Percentiles rank a stretch among this genome's conserved stretches.
phyloP scores from a whole-genome alignment of 257 asterid genomes.

The Henckelia pumila region DNA sequence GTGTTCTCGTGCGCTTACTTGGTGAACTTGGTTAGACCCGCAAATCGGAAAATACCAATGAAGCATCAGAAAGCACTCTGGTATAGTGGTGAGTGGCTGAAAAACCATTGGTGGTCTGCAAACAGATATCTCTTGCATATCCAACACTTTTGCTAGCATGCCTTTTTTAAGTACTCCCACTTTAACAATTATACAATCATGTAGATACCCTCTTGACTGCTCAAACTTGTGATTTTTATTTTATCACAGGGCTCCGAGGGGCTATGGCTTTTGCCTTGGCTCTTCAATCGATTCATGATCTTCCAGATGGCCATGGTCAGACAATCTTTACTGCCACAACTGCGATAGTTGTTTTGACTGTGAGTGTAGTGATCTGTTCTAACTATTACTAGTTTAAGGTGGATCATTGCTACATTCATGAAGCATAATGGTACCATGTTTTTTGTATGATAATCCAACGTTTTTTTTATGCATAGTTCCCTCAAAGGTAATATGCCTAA shows the following conservation, averaged over 20 bases:
- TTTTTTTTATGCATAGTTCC: not conserved
- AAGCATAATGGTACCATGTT: constrained; percentile 3
- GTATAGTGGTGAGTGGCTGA: constrained; percentile 81
- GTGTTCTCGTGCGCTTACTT: constrained; percentile 95
- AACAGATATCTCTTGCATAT: constrained; percentile 12
- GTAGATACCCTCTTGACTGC: constrained; percentile 15
- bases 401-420: constrained; percentile 20
- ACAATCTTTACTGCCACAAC: constrained; percentile 97
- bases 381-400: constrained; percentile 7
- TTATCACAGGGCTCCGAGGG: constrained; percentile 85
- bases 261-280: constrained; percentile 99
- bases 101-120: constrained; percentile 13
- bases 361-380: constrained; percentile 29
- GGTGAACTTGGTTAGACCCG: constrained; percentile 86
- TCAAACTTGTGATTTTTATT: constrained; percentile 24
- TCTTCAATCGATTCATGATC: constrained; percentile 94
- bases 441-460: not conserved
- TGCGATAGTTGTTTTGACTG: constrained; percentile 95
- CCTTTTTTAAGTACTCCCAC: not conserved
- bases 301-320: constrained; percentile 99
- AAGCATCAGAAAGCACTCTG: constrained; percentile 99
- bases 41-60: constrained; percentile 74
- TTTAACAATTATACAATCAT: constrained; percentile 14
- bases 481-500: not conserved
- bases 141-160: constrained; percentile 1